Base-by-base conservation (phyloP, 371 early-diverging fungal genomes). In the Neoconidiobolus thromboides region DNA sequence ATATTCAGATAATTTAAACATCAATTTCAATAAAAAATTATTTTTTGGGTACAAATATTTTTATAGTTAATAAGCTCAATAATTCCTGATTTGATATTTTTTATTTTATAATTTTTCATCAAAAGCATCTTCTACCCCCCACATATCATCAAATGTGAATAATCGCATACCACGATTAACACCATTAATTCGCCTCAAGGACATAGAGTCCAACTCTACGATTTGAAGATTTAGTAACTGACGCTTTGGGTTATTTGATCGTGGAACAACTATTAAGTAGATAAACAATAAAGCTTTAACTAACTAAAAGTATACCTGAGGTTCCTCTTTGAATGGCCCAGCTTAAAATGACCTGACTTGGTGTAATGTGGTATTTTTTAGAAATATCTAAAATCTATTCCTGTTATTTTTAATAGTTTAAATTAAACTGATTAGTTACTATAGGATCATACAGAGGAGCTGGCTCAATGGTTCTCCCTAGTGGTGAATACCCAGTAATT, bases 401-500 rank as follows among this genome's bases (percentile, higher is more conserved):
- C 52, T 7, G 14, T 12, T 10, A 47, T 12, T 47, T 12, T 47
- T 26, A 26, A 26, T 26, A 26, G 26, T 26, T 26, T 26, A 26
- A 26, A 26, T 26, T 26, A 26, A 26, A 26, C 26, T 26, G 47
- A 46, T n/a, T 10, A 14, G 7, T 26, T 51, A 51, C 52, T 36
- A 38, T 51, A 36, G 52, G 52, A 36, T 51, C 52, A 7, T 14
- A 51, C 14, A 26, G 26, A 7, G 37, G 14, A 26, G 26, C 37
- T 9, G 52, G 52, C 36, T 51, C 52, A 26, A 26, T 51, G 10
- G 52, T 26, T 51, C 52, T 4, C 1, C 70, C 71, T n/a, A 94
- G 76, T 36, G 96, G 91, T 37, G 84, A 83, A 74, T 90, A 94
- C 2, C 87, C 92, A 43, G 87, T 82, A 15, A 91, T 63, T 6